Percentiles rank a stretch among this genome's conserved stretches.
These are phyloP conservation scores for Podaxis sp. DNA, from an alignment of 768 basidiomycete species.

Conservation along the genomic window DNA sequence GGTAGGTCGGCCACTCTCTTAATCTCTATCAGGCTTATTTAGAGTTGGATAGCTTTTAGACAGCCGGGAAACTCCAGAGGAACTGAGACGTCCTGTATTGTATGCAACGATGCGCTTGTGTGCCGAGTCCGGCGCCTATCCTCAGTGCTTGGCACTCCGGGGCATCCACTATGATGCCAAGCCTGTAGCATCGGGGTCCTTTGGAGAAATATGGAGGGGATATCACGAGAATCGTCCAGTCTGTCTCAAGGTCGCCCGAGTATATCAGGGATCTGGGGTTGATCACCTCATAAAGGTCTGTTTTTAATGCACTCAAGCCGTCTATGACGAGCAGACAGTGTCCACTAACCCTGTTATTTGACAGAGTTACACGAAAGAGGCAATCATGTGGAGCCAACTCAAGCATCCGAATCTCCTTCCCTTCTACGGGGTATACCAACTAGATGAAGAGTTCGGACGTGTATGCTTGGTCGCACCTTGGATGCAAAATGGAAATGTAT, in stretches of 20 bases:
- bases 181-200: conserved; percentile 24
- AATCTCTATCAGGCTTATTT: too few species aligned
- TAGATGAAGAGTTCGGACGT: background rate
- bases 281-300: conserved; percentile 25
- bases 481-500: conserved; percentile 18
- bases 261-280: conserved; percentile 22
- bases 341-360: background rate
- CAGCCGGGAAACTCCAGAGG: background rate
- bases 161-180: conserved; percentile 17
- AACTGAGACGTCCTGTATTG: background rate
- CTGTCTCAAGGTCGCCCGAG: conserved; percentile 26
- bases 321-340: background rate
- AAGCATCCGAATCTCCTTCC: conserved; percentile 17
- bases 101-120: conserved; percentile 20
- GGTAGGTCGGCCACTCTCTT: background rate
- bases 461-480: conserved; percentile 18
- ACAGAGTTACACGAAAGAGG: conserved; percentile 12
- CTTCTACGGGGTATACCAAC: conserved; percentile 17
- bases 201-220: conserved; percentile 31
- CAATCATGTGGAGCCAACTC: conserved; percentile 18
- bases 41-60: background rate
- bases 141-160: conserved; percentile 25
- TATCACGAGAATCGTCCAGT: conserved; percentile 19
- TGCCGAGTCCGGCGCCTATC: conserved; percentile 25
- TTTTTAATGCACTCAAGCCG: background rate